Evolutionary conservation across 2,329 filamentous ascomycete genomes (phyloP).

Genomic region (Drechslerella stenobrocha): DNA sequence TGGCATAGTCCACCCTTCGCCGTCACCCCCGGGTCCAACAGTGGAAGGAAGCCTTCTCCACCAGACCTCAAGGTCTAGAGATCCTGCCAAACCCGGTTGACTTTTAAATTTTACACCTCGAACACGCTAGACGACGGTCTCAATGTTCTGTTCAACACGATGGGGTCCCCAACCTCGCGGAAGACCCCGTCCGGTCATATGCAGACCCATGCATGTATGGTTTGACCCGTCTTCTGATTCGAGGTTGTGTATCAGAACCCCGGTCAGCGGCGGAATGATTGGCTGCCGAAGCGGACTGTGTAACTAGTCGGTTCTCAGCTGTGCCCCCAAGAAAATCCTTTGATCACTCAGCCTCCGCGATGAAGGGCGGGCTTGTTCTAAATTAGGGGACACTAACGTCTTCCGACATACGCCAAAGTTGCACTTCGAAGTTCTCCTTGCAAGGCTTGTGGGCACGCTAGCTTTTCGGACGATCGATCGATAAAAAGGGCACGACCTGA

Average conservation of each 20-base stretch:
- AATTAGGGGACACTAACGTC: conserved; percentile 36
- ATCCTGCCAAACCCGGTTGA: too few relatives aligned
- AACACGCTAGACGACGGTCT: too few relatives aligned
- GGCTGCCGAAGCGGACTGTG: conserved; percentile 38
- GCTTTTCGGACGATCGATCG: conserved; percentile 20
- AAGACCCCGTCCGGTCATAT: too few relatives aligned
- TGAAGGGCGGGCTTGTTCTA: conserved; percentile 19
- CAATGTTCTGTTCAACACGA: too few relatives aligned
- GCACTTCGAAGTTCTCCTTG: conserved; percentile 26
- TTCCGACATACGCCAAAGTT: conserved; percentile 14
- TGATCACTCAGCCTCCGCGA: conserved; percentile 43
- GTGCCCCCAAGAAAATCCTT: conserved; percentile 25
- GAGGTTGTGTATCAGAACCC: conserved; percentile 36
- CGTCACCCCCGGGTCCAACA: too few relatives aligned
- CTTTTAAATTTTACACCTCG: too few relatives aligned
- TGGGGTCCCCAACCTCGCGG: too few relatives aligned
- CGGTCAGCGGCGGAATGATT: conserved; percentile 30
- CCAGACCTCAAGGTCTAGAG: too few relatives aligned
- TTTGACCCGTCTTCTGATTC: conserved; percentile 38
- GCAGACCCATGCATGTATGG: conserved; percentile 17
- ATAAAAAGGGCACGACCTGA: conserved; percentile 30
- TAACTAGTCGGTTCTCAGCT: conserved; percentile 37
- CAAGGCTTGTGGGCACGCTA: conserved; percentile 7
- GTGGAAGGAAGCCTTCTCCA: too few relatives aligned
- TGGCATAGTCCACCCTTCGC: too few relatives aligned